Conservation (phyloP, 371 early-diverging fungal genomes). For the Gilbertella persicaria region DNA sequence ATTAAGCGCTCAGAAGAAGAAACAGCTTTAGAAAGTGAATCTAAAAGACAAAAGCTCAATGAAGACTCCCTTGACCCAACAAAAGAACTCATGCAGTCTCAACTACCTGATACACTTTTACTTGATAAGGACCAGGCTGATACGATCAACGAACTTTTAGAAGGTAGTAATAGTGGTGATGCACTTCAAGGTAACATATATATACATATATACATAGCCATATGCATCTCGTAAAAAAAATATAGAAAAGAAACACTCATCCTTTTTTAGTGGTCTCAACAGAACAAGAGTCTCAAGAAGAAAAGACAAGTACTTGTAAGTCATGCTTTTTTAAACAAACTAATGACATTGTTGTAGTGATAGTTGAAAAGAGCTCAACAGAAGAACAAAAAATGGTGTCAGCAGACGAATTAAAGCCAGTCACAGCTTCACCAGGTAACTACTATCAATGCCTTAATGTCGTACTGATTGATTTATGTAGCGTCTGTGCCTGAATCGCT, state of each 20-base stretch:
- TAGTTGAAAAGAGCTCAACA: neutral
- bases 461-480: no score
- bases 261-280: no score
- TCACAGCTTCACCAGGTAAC: slow-evolving; percentile 14
- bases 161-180: neutral
- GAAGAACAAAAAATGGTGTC: slow-evolving; percentile 9
- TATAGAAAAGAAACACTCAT: no score
- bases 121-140: slow-evolving; percentile 15
- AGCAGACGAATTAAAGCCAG: slow-evolving; percentile 14
- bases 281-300: no score
- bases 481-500: no score
- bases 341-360: neutral
- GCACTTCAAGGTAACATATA: slow-evolving; percentile 1
- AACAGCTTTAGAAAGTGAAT: neutral
- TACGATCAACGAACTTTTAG: slow-evolving; percentile 12
- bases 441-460: no score
- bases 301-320: neutral
- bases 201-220: no score
- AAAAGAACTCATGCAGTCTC: neutral
- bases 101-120: slow-evolving; percentile 2
- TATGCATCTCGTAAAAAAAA: no score
- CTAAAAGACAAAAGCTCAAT: slow-evolving; percentile 12
- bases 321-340: neutral
- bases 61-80: neutral
- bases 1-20: slow-evolving; percentile 8